Percentiles rank a stretch among this genome's conserved stretches.
Conservation (phyloP, 2,329 filamentous ascomycete species). For the Colletotrichum aenigma region DNA sequence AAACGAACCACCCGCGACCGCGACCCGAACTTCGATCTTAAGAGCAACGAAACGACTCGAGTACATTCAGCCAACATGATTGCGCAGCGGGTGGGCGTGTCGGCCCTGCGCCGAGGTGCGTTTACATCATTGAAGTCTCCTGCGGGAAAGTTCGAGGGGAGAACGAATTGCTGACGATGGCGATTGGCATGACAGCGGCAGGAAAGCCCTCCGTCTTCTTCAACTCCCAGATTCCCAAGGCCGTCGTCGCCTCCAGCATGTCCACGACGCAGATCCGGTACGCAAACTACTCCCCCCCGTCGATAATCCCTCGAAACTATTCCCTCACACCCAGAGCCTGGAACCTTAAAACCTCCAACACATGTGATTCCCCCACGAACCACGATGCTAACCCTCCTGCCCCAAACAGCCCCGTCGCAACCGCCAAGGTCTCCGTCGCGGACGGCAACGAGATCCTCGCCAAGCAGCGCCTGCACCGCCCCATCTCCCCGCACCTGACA, state of each 20-base stretch:
- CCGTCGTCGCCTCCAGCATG: slow-evolving; percentile 45
- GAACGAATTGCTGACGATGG: background rate
- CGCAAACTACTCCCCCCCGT: slow-evolving; percentile 10
- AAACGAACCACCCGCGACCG: background rate
- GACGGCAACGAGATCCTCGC: slow-evolving; percentile 72
- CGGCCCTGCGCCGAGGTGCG: slow-evolving; percentile 64
- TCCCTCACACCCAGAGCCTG: background rate
- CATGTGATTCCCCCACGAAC: background rate
- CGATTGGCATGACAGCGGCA: slow-evolving; percentile 35
- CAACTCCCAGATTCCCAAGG: slow-evolving; percentile 51
- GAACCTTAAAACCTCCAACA: background rate
- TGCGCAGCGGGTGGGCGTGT: slow-evolving; percentile 61
- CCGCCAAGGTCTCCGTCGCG: slow-evolving; percentile 58
- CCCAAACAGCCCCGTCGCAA: slow-evolving; percentile 55
- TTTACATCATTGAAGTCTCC: slow-evolving; percentile 2
- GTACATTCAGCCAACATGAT: slow-evolving; percentile 49
- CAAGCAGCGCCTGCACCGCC: slow-evolving; percentile 80
- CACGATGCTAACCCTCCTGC: no score
- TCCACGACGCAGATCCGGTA: slow-evolving; percentile 54
- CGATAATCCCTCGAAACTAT: background rate
- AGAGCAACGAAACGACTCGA: background rate
- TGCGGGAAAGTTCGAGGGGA: no score
- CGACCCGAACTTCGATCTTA: background rate
- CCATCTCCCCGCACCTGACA: slow-evolving; percentile 81
- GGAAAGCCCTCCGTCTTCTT: slow-evolving; percentile 50